These are phyloP conservation scores for Cymbopogon citratus DNA, from an alignment of 176 grass and related monocot species.

Conservation along the genomic window DNA sequence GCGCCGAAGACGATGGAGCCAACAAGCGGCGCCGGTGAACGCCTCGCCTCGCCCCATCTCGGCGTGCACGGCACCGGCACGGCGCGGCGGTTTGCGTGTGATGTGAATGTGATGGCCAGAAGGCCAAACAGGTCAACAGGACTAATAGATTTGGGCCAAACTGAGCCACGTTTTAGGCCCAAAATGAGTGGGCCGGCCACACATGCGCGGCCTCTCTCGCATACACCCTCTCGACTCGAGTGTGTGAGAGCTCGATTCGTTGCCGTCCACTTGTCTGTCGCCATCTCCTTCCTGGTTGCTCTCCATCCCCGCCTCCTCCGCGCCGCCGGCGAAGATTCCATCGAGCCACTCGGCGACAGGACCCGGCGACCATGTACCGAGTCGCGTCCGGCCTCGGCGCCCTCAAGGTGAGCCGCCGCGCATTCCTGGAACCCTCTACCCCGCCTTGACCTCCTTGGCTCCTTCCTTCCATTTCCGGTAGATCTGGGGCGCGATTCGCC, in stretches of 20 bases:
- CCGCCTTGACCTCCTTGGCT: background rate
- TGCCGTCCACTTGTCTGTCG: constrained; percentile 30
- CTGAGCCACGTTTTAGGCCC: background rate
- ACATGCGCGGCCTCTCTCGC: background rate
- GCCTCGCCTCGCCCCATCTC: constrained; percentile 40
- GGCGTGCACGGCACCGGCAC: constrained; percentile 34
- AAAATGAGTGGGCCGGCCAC: background rate
- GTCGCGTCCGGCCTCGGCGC: constrained; percentile 52
- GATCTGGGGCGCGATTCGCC: constrained; percentile 36
- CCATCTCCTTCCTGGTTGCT: constrained; percentile 1
- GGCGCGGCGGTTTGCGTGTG: constrained; percentile 18
- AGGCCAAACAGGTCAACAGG: background rate
- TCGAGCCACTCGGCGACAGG: background rate
- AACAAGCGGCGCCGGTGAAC: constrained; percentile 34
- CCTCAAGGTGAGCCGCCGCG: constrained; percentile 65
- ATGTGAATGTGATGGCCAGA: background rate
- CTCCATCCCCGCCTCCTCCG: constrained; percentile 17
- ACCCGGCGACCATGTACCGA: constrained; percentile 55
- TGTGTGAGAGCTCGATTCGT: background rate
- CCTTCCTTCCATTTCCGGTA: constrained; percentile 10
- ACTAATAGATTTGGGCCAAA: rapidly evolving
- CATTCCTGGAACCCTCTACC: constrained; percentile 1
- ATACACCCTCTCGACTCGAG: background rate
- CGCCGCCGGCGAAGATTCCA: constrained; percentile 24
- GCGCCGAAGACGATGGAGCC: constrained; percentile 38